Base-by-base conservation (phyloP, 2,329 filamentous ascomycete genomes). In the Xylaria sp. region DNA sequence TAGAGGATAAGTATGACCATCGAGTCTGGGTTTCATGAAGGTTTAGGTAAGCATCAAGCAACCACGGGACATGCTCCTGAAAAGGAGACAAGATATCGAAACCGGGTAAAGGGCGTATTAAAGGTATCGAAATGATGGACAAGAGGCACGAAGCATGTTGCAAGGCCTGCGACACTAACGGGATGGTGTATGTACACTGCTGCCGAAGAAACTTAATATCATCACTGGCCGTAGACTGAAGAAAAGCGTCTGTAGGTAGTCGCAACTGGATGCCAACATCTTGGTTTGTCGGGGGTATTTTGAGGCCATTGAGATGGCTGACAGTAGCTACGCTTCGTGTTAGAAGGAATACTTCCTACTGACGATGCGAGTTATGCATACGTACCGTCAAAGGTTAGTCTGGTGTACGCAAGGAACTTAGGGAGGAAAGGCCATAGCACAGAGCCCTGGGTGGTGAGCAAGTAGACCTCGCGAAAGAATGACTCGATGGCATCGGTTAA, bases 401-500 rank as follows among this genome's bases (percentile, higher is more conserved):
- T 77, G 11, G 85, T 66, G 62, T 85, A 86, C 16, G 71, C 63
- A 52, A 83, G 68, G 21, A 79, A 71, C 6, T 70, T 66, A 2
- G 75, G 69, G 7, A 72, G 72, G 29, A 81, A 55, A 7, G 74
- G 68, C 82, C 83, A 85, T 17, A 86, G 63, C 18, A 65, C 68
- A 18, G 74, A 74, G 3, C 73, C 72, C 48, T 75, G 72, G 45
- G 74, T 72, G 21, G 79, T 69, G 7, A 75, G 69, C 21, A 77
- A 68, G 60, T 83, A 73, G 4, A 83, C 62, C 42, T 78, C 76
- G 45, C 74, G 71, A 47, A 85, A 75, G 53, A 87, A 78, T 2
- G 70, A 71, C 60, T 82, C 76, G n/a, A 87, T 79, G 9, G 78
- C 76, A 17, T 74, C 69, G 8, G 74, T 73, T 11, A 87, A 67